These are phyloP conservation scores for Paracoccidioides lutzii DNA, from an alignment of 2,329 filamentous ascomycete species.

Conservation along the genomic window DNA sequence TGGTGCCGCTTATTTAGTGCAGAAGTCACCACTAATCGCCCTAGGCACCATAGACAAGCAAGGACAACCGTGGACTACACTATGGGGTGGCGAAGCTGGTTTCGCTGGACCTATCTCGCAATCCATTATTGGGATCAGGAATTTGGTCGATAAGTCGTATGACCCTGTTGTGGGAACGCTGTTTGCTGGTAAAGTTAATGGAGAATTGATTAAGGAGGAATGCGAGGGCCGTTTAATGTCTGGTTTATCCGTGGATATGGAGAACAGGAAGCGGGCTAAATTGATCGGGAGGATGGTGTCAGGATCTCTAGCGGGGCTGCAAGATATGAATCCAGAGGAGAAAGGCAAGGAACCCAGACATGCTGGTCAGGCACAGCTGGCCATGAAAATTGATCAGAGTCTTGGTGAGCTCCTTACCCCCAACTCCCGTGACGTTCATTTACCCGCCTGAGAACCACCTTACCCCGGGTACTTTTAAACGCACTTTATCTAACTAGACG, in stretches of 20 bases:
- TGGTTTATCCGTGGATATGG: constrained; percentile 51
- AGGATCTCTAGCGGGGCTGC: constrained; percentile 38
- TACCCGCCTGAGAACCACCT: no score
- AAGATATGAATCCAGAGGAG: constrained; percentile 16
- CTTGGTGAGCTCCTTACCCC: constrained; percentile 34
- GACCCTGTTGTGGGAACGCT: constrained; percentile 61
- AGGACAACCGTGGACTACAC: constrained; percentile 58
- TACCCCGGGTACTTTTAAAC: neutral
- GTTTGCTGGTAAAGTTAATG: constrained; percentile 36
- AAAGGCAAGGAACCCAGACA: constrained; percentile 13
- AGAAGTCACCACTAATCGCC: constrained; percentile 54
- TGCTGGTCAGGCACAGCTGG: constrained; percentile 41
- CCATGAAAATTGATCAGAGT: constrained; percentile 57
- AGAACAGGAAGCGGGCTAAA: constrained; percentile 59
- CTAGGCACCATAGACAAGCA: constrained; percentile 57
- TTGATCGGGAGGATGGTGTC: constrained; percentile 57
- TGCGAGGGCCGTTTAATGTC: constrained; percentile 41
- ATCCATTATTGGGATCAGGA: constrained; percentile 51
- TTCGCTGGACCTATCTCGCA: constrained; percentile 50
- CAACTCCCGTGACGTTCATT: no score
- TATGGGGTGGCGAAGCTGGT: constrained; percentile 63
- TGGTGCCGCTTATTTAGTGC: constrained; percentile 48
- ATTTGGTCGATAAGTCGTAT: constrained; percentile 44
- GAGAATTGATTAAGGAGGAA: constrained; percentile 31
- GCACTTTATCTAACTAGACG: constrained; percentile 6